These are phyloP conservation scores for Suillus luteus DNA, from an alignment of 768 basidiomycete species.

Conservation along the genomic window DNA sequence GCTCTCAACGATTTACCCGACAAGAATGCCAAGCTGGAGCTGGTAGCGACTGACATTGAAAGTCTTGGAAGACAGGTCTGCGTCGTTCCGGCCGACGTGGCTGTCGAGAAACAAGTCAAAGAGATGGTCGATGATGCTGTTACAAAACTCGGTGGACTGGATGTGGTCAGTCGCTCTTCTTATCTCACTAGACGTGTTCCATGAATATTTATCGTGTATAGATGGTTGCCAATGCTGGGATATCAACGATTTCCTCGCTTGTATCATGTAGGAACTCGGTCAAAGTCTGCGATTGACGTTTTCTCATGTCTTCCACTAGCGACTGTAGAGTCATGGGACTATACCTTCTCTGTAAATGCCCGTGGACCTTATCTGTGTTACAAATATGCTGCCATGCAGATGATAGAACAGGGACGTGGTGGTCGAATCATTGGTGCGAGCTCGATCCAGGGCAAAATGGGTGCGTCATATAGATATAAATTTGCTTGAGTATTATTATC, in stretches of 20 bases:
- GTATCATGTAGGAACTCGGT: conserved; percentile 13
- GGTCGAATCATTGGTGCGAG: conserved; percentile 40
- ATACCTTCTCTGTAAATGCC: conserved; percentile 50
- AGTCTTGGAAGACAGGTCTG: background rate
- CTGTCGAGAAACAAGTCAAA: conserved; percentile 13
- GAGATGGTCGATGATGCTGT: conserved; percentile 17
- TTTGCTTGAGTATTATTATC: background rate
- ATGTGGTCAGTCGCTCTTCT: conserved; percentile 16
- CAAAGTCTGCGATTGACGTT: background rate
- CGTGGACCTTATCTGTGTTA: conserved; percentile 56
- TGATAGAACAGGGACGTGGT: conserved; percentile 41
- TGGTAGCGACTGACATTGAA: conserved; percentile 7
- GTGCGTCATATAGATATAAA: conserved; percentile 1
- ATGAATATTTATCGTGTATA: background rate
- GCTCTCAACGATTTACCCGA: conserved; percentile 11
- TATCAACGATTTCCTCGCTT: conserved; percentile 8
- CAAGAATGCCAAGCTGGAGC: conserved; percentile 13
- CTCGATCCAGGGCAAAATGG: conserved; percentile 12
- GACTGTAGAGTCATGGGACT: conserved; percentile 42
- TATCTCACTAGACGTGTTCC: background rate
- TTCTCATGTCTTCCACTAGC: conserved; percentile 24
- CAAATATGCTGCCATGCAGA: conserved; percentile 40
- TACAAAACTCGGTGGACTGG: conserved; percentile 15
- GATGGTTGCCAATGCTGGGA: conserved; percentile 33
- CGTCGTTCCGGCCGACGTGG: conserved; percentile 11